These are phyloP conservation scores for Sphagnum fallax DNA, from an alignment of 228 moss, liverwort and hornwort genomes.

Conservation along the genomic window DNA sequence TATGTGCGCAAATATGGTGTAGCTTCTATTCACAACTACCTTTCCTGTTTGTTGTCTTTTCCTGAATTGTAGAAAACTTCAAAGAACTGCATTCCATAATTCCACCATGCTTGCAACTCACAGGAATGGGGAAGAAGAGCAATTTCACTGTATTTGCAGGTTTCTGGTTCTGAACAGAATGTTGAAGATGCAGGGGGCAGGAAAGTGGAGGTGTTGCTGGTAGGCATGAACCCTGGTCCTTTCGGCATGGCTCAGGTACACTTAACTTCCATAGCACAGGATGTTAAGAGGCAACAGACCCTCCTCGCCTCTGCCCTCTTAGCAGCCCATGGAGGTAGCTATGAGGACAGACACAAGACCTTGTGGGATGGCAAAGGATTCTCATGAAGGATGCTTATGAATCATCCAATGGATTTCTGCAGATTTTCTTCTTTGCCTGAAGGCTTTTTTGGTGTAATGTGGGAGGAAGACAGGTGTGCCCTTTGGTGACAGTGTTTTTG, in stretches of 20 bases:
- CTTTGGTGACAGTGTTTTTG: constrained; percentile 49
- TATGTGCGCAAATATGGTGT: constrained; percentile 50
- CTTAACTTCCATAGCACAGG: constrained; percentile 1
- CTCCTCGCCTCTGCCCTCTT: too few species aligned
- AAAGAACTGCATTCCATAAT: too few species aligned
- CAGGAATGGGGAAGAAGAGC: constrained; percentile 46
- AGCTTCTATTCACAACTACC: not conserved
- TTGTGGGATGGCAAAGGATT: too few species aligned
- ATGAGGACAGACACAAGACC: too few species aligned
- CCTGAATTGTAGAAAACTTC: too few species aligned
- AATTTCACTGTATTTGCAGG: constrained; percentile 45
- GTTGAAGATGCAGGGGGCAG: constrained; percentile 45
- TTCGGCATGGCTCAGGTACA: constrained; percentile 69
- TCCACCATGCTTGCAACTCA: constrained; percentile 22
- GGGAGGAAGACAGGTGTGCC: constrained; percentile 54
- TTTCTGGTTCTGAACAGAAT: constrained; percentile 21
- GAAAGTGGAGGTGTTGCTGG: constrained; percentile 54
- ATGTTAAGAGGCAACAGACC: not conserved
- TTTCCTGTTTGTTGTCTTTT: not conserved
- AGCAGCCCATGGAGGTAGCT: not conserved
- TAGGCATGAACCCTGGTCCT: constrained; percentile 67
- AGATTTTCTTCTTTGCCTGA: too few species aligned
- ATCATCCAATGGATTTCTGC: too few species aligned
- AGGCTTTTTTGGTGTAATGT: constrained; percentile 8
- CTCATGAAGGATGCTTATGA: too few species aligned